Evolutionary conservation across 2,329 filamentous ascomycete species (phyloP).

Genomic region (Xylaria sp.): DNA sequence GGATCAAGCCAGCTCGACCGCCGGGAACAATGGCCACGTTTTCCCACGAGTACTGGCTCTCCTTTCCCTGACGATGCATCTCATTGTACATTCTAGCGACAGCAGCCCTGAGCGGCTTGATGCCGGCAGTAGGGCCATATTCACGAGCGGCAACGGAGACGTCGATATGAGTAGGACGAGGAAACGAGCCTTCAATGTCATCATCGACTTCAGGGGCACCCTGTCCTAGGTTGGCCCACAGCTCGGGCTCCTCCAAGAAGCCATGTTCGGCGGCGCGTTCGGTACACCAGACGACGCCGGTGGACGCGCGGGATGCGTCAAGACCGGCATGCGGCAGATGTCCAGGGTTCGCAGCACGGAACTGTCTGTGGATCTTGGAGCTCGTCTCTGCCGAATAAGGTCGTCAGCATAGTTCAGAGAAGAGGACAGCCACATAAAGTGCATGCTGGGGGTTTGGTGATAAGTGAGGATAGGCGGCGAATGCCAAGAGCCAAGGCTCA

Average conservation of each 20-base stretch:
- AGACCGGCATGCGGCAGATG: slow-evolving; percentile 91
- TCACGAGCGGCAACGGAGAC: slow-evolving; percentile 80
- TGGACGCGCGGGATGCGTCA: slow-evolving; percentile 85
- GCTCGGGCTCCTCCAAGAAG: slow-evolving; percentile 78
- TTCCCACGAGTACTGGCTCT: slow-evolving; percentile 93
- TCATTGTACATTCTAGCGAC: slow-evolving; percentile 93
- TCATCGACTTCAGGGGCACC: slow-evolving; percentile 94
- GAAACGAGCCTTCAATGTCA: slow-evolving; percentile 88
- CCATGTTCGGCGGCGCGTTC: slow-evolving; percentile 89
- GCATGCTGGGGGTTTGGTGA: slow-evolving; percentile 3
- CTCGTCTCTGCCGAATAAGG: slow-evolving; percentile 66
- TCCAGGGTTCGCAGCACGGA: slow-evolving; percentile 87
- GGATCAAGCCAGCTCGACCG: slow-evolving; percentile 88
- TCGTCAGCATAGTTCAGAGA: slow-evolving; percentile 28
- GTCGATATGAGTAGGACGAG: slow-evolving; percentile 78
- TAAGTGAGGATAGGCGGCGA: slow-evolving; percentile 12
- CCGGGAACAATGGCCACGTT: slow-evolving; percentile 97
- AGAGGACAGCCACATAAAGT: slow-evolving; percentile 18
- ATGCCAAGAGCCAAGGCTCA: slow-evolving; percentile 40
- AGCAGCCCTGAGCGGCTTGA: slow-evolving; percentile 86
- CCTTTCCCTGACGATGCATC: slow-evolving; percentile 85
- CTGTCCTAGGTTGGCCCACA: slow-evolving; percentile 94
- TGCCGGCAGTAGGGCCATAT: slow-evolving; percentile 93
- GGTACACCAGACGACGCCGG: slow-evolving; percentile 92
- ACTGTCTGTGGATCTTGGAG: slow-evolving; percentile 86